Evolutionary conservation across 169 alveolate species (phyloP), one percentile per base, ranked within the genome.

Genomic region (Babesia bovis): DNA sequence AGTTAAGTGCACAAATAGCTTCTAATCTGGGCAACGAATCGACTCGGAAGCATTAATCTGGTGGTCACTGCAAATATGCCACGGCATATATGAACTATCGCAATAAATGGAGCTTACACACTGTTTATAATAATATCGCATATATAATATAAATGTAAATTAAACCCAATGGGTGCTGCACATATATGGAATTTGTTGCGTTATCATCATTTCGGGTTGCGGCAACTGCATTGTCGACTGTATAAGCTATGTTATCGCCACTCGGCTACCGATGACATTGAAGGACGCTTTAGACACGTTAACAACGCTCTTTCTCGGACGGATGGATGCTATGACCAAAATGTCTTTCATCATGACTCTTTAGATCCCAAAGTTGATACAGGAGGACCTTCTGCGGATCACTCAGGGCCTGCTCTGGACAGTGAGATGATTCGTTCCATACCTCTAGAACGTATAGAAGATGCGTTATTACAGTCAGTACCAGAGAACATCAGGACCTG

Each of bases 401-500:
- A 61, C 47, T 17, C 50, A 0, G 17, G 15, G 5, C 9, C 50
- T 13, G 41, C 36, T 13, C 9, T 59, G 6, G 69, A 59, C 40
- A 3, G n/a, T 19, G 69, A 10, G 30, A n/a, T 52, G 13, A 23
- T 78, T 15, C 35, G 52, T 15, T 26, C 30, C 47, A 41, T 63
- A 21, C 72, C 86, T 2, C 25, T 69, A 26, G 82, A 78, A 33
- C 56, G 28, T 7, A 67, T 78, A 7, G 86, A 78, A 41, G 72
- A 68, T 9, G 86, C 86, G 19, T 40, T 78, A 23, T 40, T 78
- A 50, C 67, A 78, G 69, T 78, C 68, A 17, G 82, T 78, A 15
- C 86, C 86, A 30, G 82, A 78, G 49, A 42, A 57, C 44, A 78
- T 78, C 51, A 36, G 25, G 42, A 7, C 77, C 1, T 19, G 45